Percentiles rank a stretch among this genome's conserved stretches.
Conservation (phyloP, 2,329 filamentous ascomycete species). For the Trichocomaceae sp. region DNA sequence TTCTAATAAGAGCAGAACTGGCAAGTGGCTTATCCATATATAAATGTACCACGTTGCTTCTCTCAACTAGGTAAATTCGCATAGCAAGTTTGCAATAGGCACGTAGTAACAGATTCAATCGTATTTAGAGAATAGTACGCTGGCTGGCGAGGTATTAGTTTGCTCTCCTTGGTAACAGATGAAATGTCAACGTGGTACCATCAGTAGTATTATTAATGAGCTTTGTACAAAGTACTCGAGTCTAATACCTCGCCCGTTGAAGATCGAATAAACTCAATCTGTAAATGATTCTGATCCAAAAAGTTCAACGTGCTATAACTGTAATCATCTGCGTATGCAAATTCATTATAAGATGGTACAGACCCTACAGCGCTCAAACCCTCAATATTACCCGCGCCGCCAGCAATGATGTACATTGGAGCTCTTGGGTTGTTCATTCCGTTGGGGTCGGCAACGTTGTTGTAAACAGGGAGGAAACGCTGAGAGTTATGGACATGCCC, state of each 20-base stretch:
- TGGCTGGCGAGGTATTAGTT: too few species aligned
- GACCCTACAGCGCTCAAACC: slow-evolving; percentile 41
- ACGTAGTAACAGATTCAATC: too few species aligned
- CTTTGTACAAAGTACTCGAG: slow-evolving; percentile 44
- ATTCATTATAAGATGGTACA: slow-evolving; percentile 37
- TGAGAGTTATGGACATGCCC: slow-evolving; percentile 56
- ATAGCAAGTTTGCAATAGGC: too few species aligned
- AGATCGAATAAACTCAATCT: slow-evolving; percentile 48
- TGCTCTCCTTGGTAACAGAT: too few species aligned
- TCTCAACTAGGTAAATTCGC: too few species aligned
- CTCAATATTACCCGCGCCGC: slow-evolving; percentile 53
- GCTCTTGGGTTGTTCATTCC: slow-evolving; percentile 46
- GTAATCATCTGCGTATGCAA: slow-evolving; percentile 35
- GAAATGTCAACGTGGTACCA: neutral
- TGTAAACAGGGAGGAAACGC: slow-evolving; percentile 36
- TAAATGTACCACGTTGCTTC: too few species aligned
- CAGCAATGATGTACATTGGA: slow-evolving; percentile 52
- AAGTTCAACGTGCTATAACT: slow-evolving; percentile 48
- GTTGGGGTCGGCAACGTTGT: slow-evolving; percentile 36
- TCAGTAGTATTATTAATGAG: slow-evolving; percentile 25
- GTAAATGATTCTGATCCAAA: slow-evolving; percentile 40
- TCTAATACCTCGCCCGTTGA: slow-evolving; percentile 46
- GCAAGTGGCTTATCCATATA: too few species aligned
- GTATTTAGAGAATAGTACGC: too few species aligned
- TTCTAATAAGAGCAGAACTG: too few species aligned